Conservation (phyloP, 139 green algal genomes). For the Coelastrella sp. region DNA sequence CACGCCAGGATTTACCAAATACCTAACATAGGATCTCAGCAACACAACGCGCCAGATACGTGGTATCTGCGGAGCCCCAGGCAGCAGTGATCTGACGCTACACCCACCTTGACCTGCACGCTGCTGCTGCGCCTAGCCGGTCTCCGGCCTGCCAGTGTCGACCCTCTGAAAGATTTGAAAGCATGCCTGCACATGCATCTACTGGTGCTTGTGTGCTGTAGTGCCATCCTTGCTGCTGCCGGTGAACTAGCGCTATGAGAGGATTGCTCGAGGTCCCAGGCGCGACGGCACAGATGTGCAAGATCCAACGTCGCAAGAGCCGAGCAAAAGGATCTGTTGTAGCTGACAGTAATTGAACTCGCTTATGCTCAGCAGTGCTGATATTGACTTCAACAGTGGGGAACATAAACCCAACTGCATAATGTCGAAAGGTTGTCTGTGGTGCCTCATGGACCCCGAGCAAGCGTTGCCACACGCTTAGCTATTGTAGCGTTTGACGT, state of each 20-base stretch:
- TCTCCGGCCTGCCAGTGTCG: background rate
- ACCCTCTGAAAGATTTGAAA: background rate
- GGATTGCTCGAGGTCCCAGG: background rate
- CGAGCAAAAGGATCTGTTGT: background rate
- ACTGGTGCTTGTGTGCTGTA: background rate
- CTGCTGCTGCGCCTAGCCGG: background rate
- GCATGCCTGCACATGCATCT: background rate
- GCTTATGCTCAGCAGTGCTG: background rate
- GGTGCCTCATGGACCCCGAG: too few relatives aligned
- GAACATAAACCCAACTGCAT: too few relatives aligned
- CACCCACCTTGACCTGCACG: slow-evolving; percentile 30
- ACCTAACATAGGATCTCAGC: too few relatives aligned
- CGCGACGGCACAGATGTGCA: background rate
- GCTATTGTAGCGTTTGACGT: background rate
- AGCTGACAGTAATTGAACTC: background rate
- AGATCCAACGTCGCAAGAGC: background rate
- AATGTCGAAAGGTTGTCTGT: too few relatives aligned
- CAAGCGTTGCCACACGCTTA: too few relatives aligned
- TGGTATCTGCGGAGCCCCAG: too few relatives aligned
- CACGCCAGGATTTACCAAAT: too few relatives aligned
- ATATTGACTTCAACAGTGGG: too few relatives aligned
- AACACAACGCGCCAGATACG: too few relatives aligned
- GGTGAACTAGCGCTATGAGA: background rate
- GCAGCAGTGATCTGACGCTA: background rate
- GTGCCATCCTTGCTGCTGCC: background rate